phyloP scores from a whole-genome alignment of 2,329 filamentous ascomycete genomes.

The Fusarium nygamai region DNA sequence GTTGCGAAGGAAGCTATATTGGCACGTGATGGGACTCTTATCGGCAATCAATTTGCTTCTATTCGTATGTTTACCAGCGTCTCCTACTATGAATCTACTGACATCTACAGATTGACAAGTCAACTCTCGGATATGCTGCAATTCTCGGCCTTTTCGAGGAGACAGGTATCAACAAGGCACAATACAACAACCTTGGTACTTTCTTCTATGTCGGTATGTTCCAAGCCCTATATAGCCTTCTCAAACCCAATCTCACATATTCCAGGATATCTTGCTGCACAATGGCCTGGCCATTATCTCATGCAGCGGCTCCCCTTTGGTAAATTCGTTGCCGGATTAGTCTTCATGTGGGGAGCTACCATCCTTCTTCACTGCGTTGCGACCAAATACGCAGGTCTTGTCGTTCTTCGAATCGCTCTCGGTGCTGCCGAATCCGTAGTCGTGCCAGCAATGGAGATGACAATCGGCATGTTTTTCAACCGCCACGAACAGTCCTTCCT shows the following conservation, averaged over 20 bases:
- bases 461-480: conserved; percentile 53
- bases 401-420: conserved; percentile 50
- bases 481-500: conserved; percentile 48
- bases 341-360: conserved; percentile 50
- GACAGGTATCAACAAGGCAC: conserved; percentile 8
- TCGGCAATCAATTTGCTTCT: conserved; percentile 8
- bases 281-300: conserved; percentile 15
- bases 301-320: conserved; percentile 52
- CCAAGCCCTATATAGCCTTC: accelerated
- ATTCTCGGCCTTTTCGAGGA: conserved; percentile 53
- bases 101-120: neutral
- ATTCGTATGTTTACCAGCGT: neutral
- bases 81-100: accelerated
- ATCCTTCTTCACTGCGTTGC: conserved; percentile 53
- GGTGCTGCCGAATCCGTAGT: conserved; percentile 50
- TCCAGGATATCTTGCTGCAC: conserved; percentile 2
- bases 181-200: conserved; percentile 9
- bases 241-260: neutral
- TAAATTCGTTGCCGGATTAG: conserved; percentile 46
- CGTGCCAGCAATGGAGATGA: conserved; percentile 54
- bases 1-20: conserved; percentile 5
- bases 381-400: conserved; percentile 48
- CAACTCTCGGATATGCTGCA: conserved; percentile 51
- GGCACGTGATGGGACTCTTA: neutral
- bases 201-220: conserved; percentile 18